Percentiles rank a stretch among this genome's conserved stretches.
These are phyloP conservation scores for Rhizoclosmatium sp. DNA, from an alignment of 192 early-diverging fungal species.

Conservation along the genomic window DNA sequence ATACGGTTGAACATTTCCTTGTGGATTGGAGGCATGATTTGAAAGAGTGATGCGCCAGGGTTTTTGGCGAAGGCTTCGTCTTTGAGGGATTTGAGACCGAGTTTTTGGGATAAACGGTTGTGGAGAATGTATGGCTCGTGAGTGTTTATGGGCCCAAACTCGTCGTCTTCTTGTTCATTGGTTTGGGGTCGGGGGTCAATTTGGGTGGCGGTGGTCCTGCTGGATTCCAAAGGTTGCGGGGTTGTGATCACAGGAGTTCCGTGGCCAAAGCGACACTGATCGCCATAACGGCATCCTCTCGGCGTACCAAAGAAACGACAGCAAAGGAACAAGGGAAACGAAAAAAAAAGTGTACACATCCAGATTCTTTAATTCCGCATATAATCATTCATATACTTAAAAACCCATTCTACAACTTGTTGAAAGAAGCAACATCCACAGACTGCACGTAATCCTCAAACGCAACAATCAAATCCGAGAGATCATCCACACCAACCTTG, in stretches of 20 bases:
- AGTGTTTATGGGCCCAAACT: conserved; percentile 1
- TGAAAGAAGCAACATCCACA: conserved; percentile 40
- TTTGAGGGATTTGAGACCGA: background rate
- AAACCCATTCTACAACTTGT: conserved; percentile 22
- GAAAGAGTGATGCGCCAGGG: background rate
- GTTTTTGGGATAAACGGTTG: conserved; percentile 4
- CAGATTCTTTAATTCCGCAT: background rate
- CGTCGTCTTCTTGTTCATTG: background rate
- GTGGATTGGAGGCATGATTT: conserved; percentile 4
- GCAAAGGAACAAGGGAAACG: background rate
- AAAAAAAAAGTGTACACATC: too few relatives aligned
- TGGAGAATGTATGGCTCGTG: conserved; percentile 10
- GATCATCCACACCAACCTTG: conserved; percentile 87
- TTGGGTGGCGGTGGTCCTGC: background rate
- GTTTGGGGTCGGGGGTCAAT: background rate
- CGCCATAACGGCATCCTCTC: background rate
- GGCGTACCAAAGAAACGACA: background rate
- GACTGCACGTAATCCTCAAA: conserved; percentile 88
- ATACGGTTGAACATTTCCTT: conserved; percentile 1
- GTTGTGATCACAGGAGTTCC: background rate
- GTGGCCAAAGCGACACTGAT: background rate
- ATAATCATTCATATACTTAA: background rate
- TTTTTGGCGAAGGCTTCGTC: background rate
- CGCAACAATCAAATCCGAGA: conserved; percentile 76
- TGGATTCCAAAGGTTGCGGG: background rate